Conservation (phyloP, 129 eudicot species). For the Ambrosia artemisiifolia region DNA sequence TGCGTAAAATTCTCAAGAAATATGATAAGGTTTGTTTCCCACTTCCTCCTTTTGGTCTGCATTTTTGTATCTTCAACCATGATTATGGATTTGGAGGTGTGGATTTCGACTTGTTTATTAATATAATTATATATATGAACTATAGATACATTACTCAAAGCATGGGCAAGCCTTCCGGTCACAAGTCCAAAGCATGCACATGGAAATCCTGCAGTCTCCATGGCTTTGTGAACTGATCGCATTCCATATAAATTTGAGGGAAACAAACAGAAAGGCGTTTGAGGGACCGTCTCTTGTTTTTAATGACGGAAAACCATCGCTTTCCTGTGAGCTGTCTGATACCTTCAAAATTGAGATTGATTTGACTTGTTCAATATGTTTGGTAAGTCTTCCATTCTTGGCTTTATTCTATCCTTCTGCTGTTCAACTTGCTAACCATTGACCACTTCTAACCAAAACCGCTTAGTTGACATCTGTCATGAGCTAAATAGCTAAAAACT, state of each 20-base stretch:
- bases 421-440: not conserved
- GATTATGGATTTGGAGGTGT: not conserved
- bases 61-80: not conserved
- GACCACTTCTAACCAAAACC: not conserved
- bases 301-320: constrained; percentile 69
- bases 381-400: constrained; percentile 51
- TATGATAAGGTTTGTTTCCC: constrained; percentile 71
- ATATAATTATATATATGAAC: not conserved
- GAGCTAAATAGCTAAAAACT: not conserved
- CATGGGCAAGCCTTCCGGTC: constrained; percentile 93
- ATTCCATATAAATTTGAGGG: constrained; percentile 75
- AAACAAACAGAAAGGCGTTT: constrained; percentile 43
- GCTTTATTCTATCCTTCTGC: not conserved
- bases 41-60: not conserved
- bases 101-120: too few species aligned
- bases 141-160: constrained; percentile 77
- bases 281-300: constrained; percentile 59
- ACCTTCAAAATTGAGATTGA: constrained; percentile 73
- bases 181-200: constrained; percentile 77
- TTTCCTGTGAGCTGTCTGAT: constrained; percentile 79
- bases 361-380: constrained; percentile 92
- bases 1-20: constrained; percentile 89
- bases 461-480: not conserved
- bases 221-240: constrained; percentile 97
- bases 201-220: constrained; percentile 93